A percentile compares a stretch with the other conserved stretches of the same genome.
These are phyloP conservation scores for Clausena lansium DNA, from an alignment of 345 rosid species.

Conservation along the genomic window DNA sequence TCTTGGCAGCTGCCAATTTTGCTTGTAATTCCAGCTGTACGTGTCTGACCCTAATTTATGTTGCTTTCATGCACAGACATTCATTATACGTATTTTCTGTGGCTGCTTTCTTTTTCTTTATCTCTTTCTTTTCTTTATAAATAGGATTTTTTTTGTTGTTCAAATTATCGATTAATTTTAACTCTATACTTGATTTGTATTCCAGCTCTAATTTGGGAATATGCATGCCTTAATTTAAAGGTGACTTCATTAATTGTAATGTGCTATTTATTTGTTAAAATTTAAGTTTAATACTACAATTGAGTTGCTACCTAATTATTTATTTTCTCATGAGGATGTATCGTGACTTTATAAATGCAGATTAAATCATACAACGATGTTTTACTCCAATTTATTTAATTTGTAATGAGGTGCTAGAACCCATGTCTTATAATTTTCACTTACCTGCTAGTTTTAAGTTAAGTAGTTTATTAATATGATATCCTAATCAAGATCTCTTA, in stretches of 20 bases:
- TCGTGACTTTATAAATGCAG: too few relatives aligned
- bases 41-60: constrained; percentile 13
- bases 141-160: neutral
- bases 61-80: neutral
- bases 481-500: too few relatives aligned
- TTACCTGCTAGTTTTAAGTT: too few relatives aligned
- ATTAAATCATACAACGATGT: neutral
- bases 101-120: neutral
- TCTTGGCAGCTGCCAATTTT: constrained; percentile 46
- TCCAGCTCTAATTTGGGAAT: neutral
- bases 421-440: too few relatives aligned
- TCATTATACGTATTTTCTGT: neutral
- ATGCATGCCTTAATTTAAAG: too few relatives aligned
- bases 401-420: neutral
- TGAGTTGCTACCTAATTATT: too few relatives aligned
- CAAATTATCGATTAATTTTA: too few relatives aligned
- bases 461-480: too few relatives aligned
- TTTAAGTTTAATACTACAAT: neutral
- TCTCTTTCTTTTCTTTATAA: neutral
- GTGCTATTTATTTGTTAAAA: neutral
- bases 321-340: too few relatives aligned
- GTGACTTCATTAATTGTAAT: too few relatives aligned
- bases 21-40: constrained; percentile 49
- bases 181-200: neutral
- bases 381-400: neutral